Conservation (phyloP, 345 rosid species). For the Gossypium stocksii region DNA sequence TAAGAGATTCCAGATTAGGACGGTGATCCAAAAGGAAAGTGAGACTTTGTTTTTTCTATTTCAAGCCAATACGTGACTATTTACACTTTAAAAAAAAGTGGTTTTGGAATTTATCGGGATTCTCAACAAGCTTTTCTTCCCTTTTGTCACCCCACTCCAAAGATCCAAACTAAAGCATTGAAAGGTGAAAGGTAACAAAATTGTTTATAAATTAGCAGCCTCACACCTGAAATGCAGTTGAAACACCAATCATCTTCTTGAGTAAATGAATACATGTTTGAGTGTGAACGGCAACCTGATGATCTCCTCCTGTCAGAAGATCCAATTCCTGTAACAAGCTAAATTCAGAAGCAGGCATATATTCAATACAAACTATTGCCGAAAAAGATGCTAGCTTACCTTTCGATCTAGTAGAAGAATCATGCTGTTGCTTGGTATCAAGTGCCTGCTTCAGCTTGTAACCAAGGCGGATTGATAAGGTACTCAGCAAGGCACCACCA, state of each 20-base stretch:
- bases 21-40: not conserved
- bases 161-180: not conserved
- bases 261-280: conserved; percentile 46
- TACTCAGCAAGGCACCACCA: conserved; percentile 92
- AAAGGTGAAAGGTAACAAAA: not conserved
- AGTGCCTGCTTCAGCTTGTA: conserved; percentile 74
- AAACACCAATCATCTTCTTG: conserved; percentile 50
- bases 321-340: conserved; percentile 41
- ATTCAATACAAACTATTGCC: conserved; percentile 5
- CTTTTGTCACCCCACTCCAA: not conserved
- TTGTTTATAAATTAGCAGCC: not conserved
- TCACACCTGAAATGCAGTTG: conserved; percentile 52
- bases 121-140: not conserved
- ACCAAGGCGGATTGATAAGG: conserved; percentile 84
- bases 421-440: conserved; percentile 50
- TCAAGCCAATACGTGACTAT: not conserved
- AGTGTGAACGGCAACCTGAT: conserved; percentile 35
- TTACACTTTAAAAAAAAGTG: not conserved
- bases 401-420: conserved; percentile 38
- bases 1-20: not conserved
- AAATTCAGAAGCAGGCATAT: conserved; percentile 15
- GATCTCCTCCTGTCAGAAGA: conserved; percentile 44
- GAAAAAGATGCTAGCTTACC: conserved; percentile 28
- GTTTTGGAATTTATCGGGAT: not conserved
- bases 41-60: not conserved